Percentiles rank a stretch among this genome's conserved stretches.
These are phyloP conservation scores for Hypoxylon rickii DNA, from an alignment of 495 filamentous ascomycete species.

Conservation along the genomic window DNA sequence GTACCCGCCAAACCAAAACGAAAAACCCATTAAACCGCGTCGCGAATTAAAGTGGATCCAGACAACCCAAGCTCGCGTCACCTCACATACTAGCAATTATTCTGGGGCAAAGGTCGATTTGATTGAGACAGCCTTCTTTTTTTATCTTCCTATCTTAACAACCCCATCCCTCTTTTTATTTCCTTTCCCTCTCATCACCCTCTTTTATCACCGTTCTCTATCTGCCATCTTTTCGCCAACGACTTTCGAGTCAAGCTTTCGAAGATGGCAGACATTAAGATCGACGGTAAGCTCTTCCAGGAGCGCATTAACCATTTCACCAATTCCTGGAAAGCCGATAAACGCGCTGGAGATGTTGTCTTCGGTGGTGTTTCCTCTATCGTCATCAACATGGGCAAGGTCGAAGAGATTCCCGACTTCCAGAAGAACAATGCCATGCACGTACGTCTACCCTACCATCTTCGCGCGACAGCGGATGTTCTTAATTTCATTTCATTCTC, in stretches of 20 bases:
- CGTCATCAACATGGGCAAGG: slow-evolving; percentile 90
- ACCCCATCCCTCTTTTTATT: not conserved
- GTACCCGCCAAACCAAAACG: not conserved
- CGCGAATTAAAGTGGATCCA: slow-evolving; percentile 30
- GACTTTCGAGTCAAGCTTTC: slow-evolving; percentile 33
- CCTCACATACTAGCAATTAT: slow-evolving; percentile 14
- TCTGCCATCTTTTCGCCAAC: slow-evolving; percentile 25
- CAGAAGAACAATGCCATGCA: slow-evolving; percentile 96
- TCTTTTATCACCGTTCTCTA: slow-evolving; percentile 6
- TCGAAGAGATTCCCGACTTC: slow-evolving; percentile 79
- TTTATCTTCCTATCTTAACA: slow-evolving; percentile 2
- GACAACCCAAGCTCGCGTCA: slow-evolving; percentile 25
- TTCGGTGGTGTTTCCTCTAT: slow-evolving; percentile 87
- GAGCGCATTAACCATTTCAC: slow-evolving; percentile 85
- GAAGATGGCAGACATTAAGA: slow-evolving; percentile 72
- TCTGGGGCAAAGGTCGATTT: slow-evolving; percentile 16
- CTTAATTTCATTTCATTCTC: not conserved
- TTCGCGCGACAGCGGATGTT: slow-evolving; percentile 6
- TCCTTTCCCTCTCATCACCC: slow-evolving; percentile 9
- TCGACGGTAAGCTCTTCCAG: slow-evolving; percentile 90
- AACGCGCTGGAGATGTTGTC: slow-evolving; percentile 76
- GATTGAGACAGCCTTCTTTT: slow-evolving; percentile 14
- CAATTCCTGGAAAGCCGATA: slow-evolving; percentile 93
- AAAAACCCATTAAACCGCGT: slow-evolving; percentile 30
- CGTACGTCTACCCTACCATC: slow-evolving; percentile 58